Base-by-base conservation (phyloP, 2,329 filamentous ascomycete species). In the Claviceps spartinae region DNA sequence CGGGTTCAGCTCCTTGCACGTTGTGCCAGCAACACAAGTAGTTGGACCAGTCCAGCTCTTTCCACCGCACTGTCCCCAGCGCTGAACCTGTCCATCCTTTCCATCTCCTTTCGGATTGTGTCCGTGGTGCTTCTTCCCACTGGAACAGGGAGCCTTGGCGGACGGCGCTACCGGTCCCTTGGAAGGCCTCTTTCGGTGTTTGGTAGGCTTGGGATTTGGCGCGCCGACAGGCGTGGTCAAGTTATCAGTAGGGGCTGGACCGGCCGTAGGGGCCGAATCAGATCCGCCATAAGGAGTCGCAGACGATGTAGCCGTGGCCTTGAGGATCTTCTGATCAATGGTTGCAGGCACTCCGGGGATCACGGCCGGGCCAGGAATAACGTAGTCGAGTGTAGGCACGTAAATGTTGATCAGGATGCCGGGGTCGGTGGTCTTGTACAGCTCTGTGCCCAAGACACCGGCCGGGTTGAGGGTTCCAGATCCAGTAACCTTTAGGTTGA, bases 401-500 rank as follows among this genome's bases (percentile, higher is more conserved):
- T 68, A 69, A 48, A 69, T 59, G 55, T 67, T 65, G 56, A 66
- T 58, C n/a, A 63, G 54, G 30, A 68, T 62, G 7, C 66, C 67
- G 7, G 67, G 59, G 47, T 70, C 68, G 11, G 59, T 56, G 6
- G 59, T 53, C 13, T 59, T 62, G 56, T 72, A 72, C 30, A 69
- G 62, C 30, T 64, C 60, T 0, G 67, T 69, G 14, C 66, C 66
- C 40, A 62, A 61, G 49, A 66, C 61, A 0, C 64, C 65, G 18
- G 54, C 47, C 24, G 67, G 67, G n/a, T 57, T 53, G n/a, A 60
- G 59, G 1, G 61, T 61, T 5, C 69, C 69, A 20, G 63, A 62
- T 13, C 74, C 72, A 16, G 65, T 69, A 52, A 77, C 66, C 58
- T 71, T 66, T 48, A 77, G 61, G 56, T 76, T 76, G 54, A 76